These are phyloP conservation scores for Vitis hybrid DNA, from an alignment of 177 flowering plant genomes.

Conservation along the genomic window DNA sequence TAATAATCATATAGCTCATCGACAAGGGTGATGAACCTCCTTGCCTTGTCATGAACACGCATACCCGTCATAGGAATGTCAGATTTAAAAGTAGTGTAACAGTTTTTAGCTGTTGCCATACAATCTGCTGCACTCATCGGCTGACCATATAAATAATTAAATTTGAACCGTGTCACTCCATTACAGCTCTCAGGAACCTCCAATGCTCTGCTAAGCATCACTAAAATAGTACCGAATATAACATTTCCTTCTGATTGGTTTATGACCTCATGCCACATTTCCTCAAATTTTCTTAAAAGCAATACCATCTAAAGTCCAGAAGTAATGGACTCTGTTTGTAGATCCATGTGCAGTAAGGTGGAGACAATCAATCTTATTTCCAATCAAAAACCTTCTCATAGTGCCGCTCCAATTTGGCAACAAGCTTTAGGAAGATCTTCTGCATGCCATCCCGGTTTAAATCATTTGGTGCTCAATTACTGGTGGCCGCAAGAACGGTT, in stretches of 20 bases:
- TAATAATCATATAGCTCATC: no score
- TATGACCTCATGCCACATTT: slow-evolving; percentile 57
- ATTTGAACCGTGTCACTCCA: slow-evolving; percentile 84
- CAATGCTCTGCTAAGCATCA: slow-evolving; percentile 94
- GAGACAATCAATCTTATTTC: slow-evolving; percentile 92
- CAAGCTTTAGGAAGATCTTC: slow-evolving; percentile 61
- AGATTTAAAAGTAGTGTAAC: no score
- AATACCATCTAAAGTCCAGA: slow-evolving; percentile 59
- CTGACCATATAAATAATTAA: slow-evolving; percentile 85
- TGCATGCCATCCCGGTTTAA: slow-evolving; percentile 89
- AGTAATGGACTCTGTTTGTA: slow-evolving; percentile 61
- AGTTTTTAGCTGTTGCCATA: no score
- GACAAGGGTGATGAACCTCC: no score
- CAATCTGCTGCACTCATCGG: slow-evolving; percentile 37
- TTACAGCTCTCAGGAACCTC: slow-evolving; percentile 85
- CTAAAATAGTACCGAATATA: slow-evolving; percentile 54
- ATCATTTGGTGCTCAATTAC: no score
- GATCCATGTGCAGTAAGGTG: slow-evolving; percentile 66
- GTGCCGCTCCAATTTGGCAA: slow-evolving; percentile 64
- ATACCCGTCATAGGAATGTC: no score
- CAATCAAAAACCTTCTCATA: slow-evolving; percentile 64
- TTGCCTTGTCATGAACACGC: no score
- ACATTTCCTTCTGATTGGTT: slow-evolving; percentile 52
- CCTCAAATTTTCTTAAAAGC: slow-evolving; percentile 52
- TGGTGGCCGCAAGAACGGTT: slow-evolving; percentile 95